Evolutionary conservation across 352 stramenopile genomes (phyloP).

Genomic region (Globisporangium paddicum): DNA sequence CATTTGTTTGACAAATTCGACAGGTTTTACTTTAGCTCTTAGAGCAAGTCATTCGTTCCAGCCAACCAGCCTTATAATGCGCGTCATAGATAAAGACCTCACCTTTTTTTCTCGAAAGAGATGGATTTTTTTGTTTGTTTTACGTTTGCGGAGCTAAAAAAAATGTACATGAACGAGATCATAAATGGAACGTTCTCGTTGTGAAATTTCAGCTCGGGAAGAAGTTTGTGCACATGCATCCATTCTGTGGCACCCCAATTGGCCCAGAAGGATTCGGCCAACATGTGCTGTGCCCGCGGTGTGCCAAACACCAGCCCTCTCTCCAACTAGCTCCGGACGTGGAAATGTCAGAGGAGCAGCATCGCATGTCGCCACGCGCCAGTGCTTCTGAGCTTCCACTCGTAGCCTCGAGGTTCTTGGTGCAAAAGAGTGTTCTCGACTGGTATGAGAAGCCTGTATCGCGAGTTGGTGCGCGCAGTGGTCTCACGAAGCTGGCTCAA

Average conservation of each 20-base stretch:
- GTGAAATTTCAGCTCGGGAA: no score
- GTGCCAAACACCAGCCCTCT: background rate
- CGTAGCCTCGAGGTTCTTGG: background rate
- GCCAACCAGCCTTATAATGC: no score
- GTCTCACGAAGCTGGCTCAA: background rate
- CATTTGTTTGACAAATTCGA: no score
- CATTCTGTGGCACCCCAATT: background rate
- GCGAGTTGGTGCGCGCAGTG: background rate
- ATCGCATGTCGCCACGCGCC: background rate
- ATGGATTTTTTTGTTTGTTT: no score
- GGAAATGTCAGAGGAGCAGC: background rate
- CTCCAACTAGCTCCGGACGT: background rate
- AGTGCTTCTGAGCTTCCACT: background rate
- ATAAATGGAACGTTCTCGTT: no score
- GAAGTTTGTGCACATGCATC: background rate
- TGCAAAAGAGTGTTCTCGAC: background rate
- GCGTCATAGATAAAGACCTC: no score
- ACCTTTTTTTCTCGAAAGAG: no score
- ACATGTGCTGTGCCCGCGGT: background rate
- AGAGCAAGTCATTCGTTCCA: no score
- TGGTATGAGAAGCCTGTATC: background rate
- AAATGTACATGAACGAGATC: no score
- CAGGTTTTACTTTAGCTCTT: no score
- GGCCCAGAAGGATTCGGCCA: background rate
- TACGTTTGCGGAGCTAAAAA: no score